Evolutionary conservation across 306 rosid species (phyloP).

Genomic region (Quercus variabilis): DNA sequence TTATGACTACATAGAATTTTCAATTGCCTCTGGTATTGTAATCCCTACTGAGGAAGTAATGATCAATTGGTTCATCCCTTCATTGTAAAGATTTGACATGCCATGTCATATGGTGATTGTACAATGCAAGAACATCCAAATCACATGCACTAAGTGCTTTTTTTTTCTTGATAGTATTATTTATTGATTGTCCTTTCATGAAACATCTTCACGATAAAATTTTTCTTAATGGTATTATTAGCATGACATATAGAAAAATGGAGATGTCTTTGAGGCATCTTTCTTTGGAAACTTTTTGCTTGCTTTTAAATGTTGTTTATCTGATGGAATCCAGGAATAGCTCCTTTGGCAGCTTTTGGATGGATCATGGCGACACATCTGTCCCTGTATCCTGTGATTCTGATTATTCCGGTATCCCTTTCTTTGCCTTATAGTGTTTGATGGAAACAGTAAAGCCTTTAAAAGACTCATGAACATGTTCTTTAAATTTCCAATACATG

Average conservation of each 20-base stretch:
- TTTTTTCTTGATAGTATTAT: neutral
- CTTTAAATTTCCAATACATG: neutral
- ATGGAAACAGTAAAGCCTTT: neutral
- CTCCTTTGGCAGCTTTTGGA: conserved; percentile 88
- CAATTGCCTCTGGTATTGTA: neutral
- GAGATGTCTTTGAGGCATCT: conserved; percentile 5
- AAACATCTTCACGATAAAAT: neutral
- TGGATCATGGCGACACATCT: conserved; percentile 94
- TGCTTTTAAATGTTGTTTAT: conserved; percentile 26
- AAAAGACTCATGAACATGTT: neutral
- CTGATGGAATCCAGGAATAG: conserved; percentile 54
- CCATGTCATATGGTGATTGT: neutral
- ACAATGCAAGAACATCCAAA: neutral
- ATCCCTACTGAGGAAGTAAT: neutral
- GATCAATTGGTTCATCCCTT: neutral
- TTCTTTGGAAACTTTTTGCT: conserved; percentile 21
- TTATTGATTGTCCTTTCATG: neutral
- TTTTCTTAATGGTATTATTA: neutral
- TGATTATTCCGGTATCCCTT: conserved; percentile 73
- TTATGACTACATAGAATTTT: neutral
- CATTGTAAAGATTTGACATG: neutral
- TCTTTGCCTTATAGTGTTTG: conserved; percentile 10
- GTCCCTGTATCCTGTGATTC: conserved; percentile 80
- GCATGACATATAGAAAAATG: neutral
- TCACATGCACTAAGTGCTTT: neutral